These are phyloP conservation scores for Lactarius psammicola DNA, from an alignment of 768 basidiomycete species.

Conservation along the genomic window DNA sequence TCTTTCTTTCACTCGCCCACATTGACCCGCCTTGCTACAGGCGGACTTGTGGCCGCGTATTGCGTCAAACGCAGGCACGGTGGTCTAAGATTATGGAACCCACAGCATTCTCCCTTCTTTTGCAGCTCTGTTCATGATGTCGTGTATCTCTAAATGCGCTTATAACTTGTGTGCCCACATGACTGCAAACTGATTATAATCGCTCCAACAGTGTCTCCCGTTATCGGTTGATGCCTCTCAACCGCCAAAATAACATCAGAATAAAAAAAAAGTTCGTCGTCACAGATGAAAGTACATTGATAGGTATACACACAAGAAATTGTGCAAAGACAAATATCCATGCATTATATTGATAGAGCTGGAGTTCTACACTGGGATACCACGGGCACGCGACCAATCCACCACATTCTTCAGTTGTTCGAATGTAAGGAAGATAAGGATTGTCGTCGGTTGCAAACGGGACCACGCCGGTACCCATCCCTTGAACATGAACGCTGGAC, in stretches of 20 bases:
- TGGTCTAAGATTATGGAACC: constrained; percentile 75
- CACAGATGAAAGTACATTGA: constrained; percentile 17
- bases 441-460: constrained; percentile 82
- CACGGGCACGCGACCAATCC: constrained; percentile 46
- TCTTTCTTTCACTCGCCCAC: constrained; percentile 10
- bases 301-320: constrained; percentile 11
- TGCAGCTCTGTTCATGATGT: constrained; percentile 25
- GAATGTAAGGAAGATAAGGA: constrained; percentile 81
- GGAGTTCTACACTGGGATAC: constrained; percentile 15
- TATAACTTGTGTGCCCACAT: constrained; percentile 22
- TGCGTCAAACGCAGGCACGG: constrained; percentile 97
- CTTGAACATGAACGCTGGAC: constrained; percentile 89
- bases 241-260: not conserved
- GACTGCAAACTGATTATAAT: not conserved
- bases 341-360: not conserved
- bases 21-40: constrained; percentile 38
- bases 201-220: not conserved
- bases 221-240: not conserved
- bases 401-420: constrained; percentile 77
- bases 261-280: constrained; percentile 8
- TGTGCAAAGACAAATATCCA: constrained; percentile 4
- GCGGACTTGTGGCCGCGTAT: constrained; percentile 99
- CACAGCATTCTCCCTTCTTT: constrained; percentile 27
- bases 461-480: constrained; percentile 90
- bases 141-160: constrained; percentile 26